A percentile compares a stretch with the other conserved stretches of the same genome.
These are phyloP conservation scores for Oryza coarctata DNA, from an alignment of 176 grass and related monocot species.

Conservation along the genomic window DNA sequence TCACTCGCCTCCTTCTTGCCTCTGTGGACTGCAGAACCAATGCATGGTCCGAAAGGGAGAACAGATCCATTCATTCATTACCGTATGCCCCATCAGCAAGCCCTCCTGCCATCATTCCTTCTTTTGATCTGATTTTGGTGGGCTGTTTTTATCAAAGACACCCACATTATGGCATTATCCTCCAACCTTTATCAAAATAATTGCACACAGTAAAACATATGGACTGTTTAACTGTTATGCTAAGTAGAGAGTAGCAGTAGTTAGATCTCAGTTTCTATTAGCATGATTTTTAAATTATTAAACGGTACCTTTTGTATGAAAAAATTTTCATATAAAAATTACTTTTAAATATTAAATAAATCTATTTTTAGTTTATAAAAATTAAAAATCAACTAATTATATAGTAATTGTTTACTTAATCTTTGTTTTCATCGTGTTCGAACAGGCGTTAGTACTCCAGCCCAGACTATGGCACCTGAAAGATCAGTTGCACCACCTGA, in stretches of 20 bases:
- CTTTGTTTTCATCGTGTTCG: too few species aligned
- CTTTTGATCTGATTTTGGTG: not conserved
- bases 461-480: not conserved
- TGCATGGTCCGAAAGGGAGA: not conserved
- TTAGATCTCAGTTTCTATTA: too few species aligned
- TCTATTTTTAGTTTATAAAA: too few species aligned
- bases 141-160: not conserved
- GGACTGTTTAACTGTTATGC: not conserved
- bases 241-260: too few species aligned
- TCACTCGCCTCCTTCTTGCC: not conserved
- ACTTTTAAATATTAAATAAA: too few species aligned
- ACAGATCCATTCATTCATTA: not conserved
- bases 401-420: too few species aligned
- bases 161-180: not conserved
- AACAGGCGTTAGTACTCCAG: too few species aligned
- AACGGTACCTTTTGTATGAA: too few species aligned
- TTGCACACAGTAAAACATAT: not conserved
- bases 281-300: too few species aligned
- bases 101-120: not conserved
- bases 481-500: slow-evolving; percentile 19
- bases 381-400: too few species aligned
- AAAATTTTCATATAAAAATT: too few species aligned
- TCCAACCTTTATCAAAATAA: not conserved
- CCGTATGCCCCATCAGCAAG: not conserved
- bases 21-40: not conserved